A percentile compares a stretch with the other conserved stretches of the same genome.
Conservation (phyloP, 768 basidiomycete species). For the Royoungia palumana region DNA sequence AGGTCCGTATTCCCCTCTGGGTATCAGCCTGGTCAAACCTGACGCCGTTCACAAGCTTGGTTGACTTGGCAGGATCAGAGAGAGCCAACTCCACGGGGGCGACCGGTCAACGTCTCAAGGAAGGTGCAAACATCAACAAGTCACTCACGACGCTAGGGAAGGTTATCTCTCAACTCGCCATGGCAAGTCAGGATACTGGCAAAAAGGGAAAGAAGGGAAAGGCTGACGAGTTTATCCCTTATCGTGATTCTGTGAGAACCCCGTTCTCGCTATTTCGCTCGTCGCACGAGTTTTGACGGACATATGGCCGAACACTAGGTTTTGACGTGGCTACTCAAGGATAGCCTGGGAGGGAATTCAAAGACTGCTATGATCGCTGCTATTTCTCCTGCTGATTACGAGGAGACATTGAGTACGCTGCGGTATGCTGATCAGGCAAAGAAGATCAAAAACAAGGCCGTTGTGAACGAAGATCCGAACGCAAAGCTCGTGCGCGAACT, state of each 20-base stretch:
- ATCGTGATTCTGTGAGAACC: conserved; percentile 85
- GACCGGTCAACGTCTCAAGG: conserved; percentile 92
- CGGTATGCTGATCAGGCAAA: conserved; percentile 99
- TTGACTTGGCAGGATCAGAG: conserved; percentile 96
- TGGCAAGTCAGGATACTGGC: conserved; percentile 49
- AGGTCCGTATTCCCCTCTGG: conserved; percentile 45
- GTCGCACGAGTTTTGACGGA: conserved; percentile 6
- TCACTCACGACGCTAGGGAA: conserved; percentile 96
- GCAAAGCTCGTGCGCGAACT: conserved; percentile 98
- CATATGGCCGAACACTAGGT: conserved; percentile 47
- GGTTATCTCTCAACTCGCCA: conserved; percentile 89
- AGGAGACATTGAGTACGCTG: conserved; percentile 93
- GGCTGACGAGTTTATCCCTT: conserved; percentile 91
- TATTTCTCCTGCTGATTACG: conserved; percentile 97
- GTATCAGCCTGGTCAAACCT: conserved; percentile 3
- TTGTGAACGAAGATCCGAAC: conserved; percentile 99
- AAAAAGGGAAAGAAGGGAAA: conserved; percentile 91
- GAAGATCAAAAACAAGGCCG: conserved; percentile 99
- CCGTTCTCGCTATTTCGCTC: not conserved
- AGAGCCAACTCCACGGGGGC: conserved; percentile 97
- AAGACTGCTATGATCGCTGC: conserved; percentile 99
- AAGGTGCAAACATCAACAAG: conserved; percentile 99
- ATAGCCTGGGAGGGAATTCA: conserved; percentile 94
- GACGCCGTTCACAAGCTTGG: conserved; percentile 52
- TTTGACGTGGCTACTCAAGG: conserved; percentile 96